Percentiles rank a stretch among this genome's conserved stretches.
Evolutionary conservation across 2,329 filamentous ascomycete genomes (phyloP).

Genomic region (Diaporthe destruens): DNA sequence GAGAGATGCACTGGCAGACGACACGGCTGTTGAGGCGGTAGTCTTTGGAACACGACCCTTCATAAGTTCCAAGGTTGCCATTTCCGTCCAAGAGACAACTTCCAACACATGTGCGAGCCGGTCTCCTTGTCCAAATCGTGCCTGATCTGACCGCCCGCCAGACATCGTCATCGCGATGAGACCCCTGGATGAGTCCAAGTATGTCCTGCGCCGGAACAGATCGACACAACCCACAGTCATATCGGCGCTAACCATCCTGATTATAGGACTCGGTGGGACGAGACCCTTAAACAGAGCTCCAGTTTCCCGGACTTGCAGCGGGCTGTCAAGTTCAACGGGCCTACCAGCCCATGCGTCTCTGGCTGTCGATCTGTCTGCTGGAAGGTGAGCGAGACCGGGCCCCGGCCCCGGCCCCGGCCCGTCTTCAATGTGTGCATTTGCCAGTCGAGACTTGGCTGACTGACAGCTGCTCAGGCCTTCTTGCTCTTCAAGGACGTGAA

Average conservation of each 20-base stretch:
- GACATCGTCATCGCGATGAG: conserved; percentile 57
- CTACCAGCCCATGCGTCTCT: conserved; percentile 73
- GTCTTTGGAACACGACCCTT: background rate
- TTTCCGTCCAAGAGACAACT: conserved; percentile 11
- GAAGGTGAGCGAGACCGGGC: conserved; percentile 73
- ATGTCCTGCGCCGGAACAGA: conserved; percentile 39
- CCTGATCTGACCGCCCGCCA: conserved; percentile 17
- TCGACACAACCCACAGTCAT: conserved; percentile 4
- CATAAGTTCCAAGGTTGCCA: conserved; percentile 33
- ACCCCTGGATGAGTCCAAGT: conserved; percentile 67
- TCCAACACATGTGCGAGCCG: conserved; percentile 8
- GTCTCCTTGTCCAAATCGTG: conserved; percentile 1
- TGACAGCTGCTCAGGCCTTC: conserved; percentile 71
- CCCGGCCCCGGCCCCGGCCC: too few species aligned
- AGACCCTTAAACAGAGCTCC: conserved; percentile 69
- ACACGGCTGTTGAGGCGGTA: background rate
- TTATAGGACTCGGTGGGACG: conserved; percentile 75
- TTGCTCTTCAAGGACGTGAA: conserved; percentile 80
- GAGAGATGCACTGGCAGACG: conserved; percentile 11
- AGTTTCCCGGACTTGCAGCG: conserved; percentile 72
- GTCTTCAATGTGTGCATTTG: background rate
- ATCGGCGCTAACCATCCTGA: background rate
- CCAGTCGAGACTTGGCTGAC: conserved; percentile 27
- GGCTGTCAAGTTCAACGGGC: conserved; percentile 72
- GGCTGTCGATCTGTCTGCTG: conserved; percentile 90